A percentile compares a stretch with the other conserved stretches of the same genome.
These are phyloP conservation scores for Aspergillus wentii DNA, from an alignment of 495 filamentous ascomycete genomes.

Conservation along the genomic window DNA sequence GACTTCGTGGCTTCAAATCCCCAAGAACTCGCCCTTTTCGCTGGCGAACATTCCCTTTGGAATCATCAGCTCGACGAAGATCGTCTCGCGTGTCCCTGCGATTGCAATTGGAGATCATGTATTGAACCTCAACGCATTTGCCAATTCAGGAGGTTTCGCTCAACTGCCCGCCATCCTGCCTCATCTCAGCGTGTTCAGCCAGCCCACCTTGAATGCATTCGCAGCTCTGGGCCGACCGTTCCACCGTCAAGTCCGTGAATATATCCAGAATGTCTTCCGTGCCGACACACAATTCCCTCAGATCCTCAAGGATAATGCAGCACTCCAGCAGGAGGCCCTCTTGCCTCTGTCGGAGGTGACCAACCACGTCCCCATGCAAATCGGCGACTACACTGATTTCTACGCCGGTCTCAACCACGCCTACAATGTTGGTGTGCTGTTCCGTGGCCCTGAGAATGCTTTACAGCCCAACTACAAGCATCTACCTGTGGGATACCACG, in stretches of 20 bases:
- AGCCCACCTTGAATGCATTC: conserved; percentile 76
- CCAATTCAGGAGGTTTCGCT: conserved; percentile 53
- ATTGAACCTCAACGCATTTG: conserved; percentile 69
- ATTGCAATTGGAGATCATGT: conserved; percentile 74
- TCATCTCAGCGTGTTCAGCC: conserved; percentile 57
- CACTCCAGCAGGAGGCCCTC: conserved; percentile 48
- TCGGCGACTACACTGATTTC: conserved; percentile 97
- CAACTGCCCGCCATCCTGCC: conserved; percentile 53
- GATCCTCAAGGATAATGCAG: conserved; percentile 52
- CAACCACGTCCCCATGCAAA: conserved; percentile 77
- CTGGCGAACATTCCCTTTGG: conserved; percentile 91
- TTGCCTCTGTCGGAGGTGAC: conserved; percentile 53
- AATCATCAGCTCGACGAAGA: conserved; percentile 61
- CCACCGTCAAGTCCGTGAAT: conserved; percentile 67
- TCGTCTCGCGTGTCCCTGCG: conserved; percentile 58
- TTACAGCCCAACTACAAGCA: conserved; percentile 89
- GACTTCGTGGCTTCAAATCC: conserved; percentile 64
- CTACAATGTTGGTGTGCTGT: conserved; percentile 71
- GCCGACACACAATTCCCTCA: conserved; percentile 53
- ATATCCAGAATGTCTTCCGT: conserved; percentile 68
- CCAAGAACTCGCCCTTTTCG: conserved; percentile 68
- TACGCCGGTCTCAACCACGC: conserved; percentile 92
- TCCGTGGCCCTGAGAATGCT: conserved; percentile 76
- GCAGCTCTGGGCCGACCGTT: conserved; percentile 68
- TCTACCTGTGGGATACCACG: conserved; percentile 86